These are phyloP conservation scores for Sclerotinia spermophila DNA, from an alignment of 2,329 filamentous ascomycete species.

Conservation along the genomic window DNA sequence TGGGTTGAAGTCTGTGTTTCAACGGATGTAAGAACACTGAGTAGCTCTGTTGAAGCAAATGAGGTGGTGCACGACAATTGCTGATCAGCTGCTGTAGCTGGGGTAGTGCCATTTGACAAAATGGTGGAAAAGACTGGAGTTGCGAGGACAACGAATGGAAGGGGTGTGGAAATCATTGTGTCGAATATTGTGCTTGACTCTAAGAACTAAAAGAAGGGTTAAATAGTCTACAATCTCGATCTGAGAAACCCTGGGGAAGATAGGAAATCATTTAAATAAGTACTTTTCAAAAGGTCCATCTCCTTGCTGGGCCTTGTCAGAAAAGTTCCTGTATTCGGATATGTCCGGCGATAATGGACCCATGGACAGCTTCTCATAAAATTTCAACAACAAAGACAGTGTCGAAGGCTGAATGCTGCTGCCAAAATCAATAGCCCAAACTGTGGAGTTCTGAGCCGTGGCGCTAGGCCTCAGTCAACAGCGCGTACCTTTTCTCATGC, in stretches of 20 bases:
- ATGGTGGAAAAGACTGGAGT: conserved; percentile 3
- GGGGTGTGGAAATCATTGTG: neutral
- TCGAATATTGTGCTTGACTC: neutral
- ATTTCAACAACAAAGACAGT: neutral
- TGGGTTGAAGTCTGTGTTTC: neutral
- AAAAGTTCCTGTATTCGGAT: neutral
- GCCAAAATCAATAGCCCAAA: neutral
- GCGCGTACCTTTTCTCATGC: neutral
- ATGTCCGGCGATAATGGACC: neutral
- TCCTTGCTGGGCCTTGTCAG: neutral
- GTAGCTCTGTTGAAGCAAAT: neutral
- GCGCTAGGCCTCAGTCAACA: neutral
- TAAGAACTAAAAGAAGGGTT: conserved; percentile 2
- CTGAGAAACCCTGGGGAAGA: neutral
- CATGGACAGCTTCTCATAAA: neutral
- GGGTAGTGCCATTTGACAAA: neutral
- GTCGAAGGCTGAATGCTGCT: conserved; percentile 2
- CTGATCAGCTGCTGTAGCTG: neutral
- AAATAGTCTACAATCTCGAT: neutral
- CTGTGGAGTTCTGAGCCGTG: neutral
- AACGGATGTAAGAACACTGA: neutral
- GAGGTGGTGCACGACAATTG: conserved; percentile 1
- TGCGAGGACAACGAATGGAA: neutral
- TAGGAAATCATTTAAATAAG: neutral
- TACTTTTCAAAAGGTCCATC: neutral